These are phyloP conservation scores for Solanum sparsipilum DNA, from an alignment of 257 asterid species.

Conservation along the genomic window DNA sequence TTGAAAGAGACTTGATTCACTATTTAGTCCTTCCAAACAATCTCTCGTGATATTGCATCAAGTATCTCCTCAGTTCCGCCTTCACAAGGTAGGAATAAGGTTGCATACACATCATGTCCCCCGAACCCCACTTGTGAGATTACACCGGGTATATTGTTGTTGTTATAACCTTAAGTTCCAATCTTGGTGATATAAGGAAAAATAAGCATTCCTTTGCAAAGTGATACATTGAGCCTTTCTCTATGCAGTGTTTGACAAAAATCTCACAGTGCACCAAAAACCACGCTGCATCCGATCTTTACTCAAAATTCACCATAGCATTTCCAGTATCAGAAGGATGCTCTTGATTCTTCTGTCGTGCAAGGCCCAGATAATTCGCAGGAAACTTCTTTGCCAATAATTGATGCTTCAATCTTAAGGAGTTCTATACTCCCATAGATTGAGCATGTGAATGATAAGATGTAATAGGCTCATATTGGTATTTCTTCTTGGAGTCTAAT, in stretches of 20 bases:
- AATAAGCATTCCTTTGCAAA: neutral
- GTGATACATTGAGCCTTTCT: neutral
- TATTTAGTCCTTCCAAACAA: neutral
- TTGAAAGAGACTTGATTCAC: neutral
- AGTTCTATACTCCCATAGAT: neutral
- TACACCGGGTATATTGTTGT: neutral
- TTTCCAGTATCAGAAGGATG: neutral
- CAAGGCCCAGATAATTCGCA: neutral
- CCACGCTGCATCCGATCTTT: neutral
- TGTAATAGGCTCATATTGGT: neutral
- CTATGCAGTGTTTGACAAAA: neutral
- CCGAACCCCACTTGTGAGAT: neutral
- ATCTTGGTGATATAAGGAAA: neutral
- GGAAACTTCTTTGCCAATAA: neutral
- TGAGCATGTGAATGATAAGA: neutral
- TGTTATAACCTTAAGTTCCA: neutral
- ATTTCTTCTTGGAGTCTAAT: slow-evolving; percentile 26
- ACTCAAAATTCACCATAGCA: neutral
- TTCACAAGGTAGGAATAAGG: neutral
- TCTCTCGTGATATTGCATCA: neutral
- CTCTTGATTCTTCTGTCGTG: neutral
- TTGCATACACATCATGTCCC: rapidly evolving
- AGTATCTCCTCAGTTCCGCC: neutral
- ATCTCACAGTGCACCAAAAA: neutral
- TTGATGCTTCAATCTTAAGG: neutral